Evolutionary conservation across 805 yeast genomes (phyloP), one percentile per base, ranked within the genome.

Genomic region (Candida taoyuanica): DNA sequence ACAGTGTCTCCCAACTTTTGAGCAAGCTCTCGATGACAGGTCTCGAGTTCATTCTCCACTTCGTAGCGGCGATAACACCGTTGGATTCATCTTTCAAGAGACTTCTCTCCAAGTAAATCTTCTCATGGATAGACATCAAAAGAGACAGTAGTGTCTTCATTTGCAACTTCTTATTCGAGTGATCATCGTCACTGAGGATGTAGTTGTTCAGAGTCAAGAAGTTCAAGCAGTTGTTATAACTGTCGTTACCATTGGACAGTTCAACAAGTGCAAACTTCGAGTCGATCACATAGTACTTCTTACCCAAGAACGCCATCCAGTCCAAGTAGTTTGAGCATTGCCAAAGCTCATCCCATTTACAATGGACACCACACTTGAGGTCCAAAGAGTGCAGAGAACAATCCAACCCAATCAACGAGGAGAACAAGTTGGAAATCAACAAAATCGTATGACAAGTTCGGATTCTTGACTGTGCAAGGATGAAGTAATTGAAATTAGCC

Each of bases 361-460:
- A 79, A 26, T 79, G 82, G 9, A 76, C 70, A 29, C 93, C 93
- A 55, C 82, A 76, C 39, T 68, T 68, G 39, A 83, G 62, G 42
- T 72, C 78, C 35, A 67, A 55, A 3, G 72, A 65, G 44, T 67
- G 71, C 34, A 69, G 52, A 6, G 66, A 58, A 40, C 68, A 66
- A 36, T 68, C 69, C 20, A 67, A 43, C 7, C 73, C 74, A 30
- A 68, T 67, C 44, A 68, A 51, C 1, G 71, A 61, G 7, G 83
- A 72, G 42, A 79, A 68, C 43, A 80, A 49, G 14, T 80, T 73
- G 8, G 83, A 73, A 16, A 81, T 68, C 34, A 78, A 68, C 46
- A 81, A 70, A 11, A 80, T 70, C 26, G 77, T 76, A 50, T 82
- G 86, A 54, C 84, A 71, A 1, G 87, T 81, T 51, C 97, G 73